A percentile compares a stretch with the other conserved stretches of the same genome.
Conservation (phyloP, 2,329 filamentous ascomycete genomes). For the Trichoderma atrobrunneum region DNA sequence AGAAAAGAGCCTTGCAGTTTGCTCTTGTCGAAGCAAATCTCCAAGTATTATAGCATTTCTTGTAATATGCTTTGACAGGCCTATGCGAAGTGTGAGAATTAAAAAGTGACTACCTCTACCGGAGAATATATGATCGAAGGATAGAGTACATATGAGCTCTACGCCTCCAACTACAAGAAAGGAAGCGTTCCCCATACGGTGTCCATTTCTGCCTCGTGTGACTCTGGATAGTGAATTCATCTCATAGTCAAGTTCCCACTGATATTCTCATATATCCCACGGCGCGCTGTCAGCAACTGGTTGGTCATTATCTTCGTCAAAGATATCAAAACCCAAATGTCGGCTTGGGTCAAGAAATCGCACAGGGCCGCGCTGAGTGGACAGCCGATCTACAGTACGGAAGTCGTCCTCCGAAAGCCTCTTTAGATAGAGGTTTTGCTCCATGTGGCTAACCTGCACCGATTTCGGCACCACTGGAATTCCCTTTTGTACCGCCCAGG, state of each 20-base stretch:
- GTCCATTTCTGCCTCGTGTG: neutral
- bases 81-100: neutral
- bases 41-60: too few species aligned
- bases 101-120: neutral
- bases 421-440: neutral
- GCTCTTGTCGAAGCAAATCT: too few species aligned
- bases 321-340: slow-evolving; percentile 1
- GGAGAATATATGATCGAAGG: neutral
- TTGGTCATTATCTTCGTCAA: slow-evolving; percentile 7
- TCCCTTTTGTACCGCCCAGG: slow-evolving; percentile 5
- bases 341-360: slow-evolving; percentile 1
- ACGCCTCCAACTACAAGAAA: neutral
- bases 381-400: neutral
- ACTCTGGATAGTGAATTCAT: neutral
- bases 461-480: neutral
- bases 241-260: neutral
- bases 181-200: neutral
- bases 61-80: neutral
- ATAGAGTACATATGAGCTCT: neutral
- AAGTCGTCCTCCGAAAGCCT: neutral
- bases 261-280: neutral
- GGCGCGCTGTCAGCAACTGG: neutral
- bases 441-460: neutral
- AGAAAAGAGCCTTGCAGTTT: too few species aligned
- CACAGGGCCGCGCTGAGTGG: neutral